Conservation (phyloP, 495 filamentous ascomycete genomes). For the Aspergillus ellipticus region DNA sequence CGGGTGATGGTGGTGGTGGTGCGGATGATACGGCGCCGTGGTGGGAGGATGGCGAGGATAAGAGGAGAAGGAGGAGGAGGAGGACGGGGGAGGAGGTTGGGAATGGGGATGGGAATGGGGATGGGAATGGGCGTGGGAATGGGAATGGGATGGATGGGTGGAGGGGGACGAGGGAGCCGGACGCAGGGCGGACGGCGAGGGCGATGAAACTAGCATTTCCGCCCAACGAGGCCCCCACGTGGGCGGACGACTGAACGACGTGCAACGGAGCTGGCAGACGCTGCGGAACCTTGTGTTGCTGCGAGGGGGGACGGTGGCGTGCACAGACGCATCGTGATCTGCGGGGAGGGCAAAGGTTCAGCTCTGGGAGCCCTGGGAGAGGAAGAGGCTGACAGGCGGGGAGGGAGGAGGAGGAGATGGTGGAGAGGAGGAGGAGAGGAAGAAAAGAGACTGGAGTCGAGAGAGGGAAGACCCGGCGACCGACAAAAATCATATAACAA, state of each 20-base stretch:
- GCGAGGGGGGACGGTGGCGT: constrained; percentile 11
- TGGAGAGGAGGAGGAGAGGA: constrained; percentile 1
- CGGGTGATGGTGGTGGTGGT: constrained; percentile 3
- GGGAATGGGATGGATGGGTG: constrained; percentile 20
- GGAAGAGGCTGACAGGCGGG: neutral
- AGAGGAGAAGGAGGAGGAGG: constrained; percentile 23
- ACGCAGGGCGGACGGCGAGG: constrained; percentile 42
- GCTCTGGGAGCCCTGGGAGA: constrained; percentile 9
- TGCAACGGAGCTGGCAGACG: constrained; percentile 26
- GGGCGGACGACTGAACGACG: constrained; percentile 43
- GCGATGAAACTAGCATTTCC: constrained; percentile 48
- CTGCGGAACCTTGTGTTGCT: constrained; percentile 32
- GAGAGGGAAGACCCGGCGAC: neutral
- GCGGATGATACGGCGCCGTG: constrained; percentile 12
- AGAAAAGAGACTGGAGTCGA: constrained; percentile 1
- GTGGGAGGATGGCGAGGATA: constrained; percentile 13
- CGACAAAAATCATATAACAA: constrained; percentile 6
- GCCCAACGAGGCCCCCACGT: constrained; percentile 41
- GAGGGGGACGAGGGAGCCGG: constrained; percentile 26
- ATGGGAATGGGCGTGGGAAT: constrained; percentile 24
- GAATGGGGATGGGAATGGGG: constrained; percentile 12
- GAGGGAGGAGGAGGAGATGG: neutral
- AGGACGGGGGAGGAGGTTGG: constrained; percentile 7
- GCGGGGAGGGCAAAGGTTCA: constrained; percentile 6
- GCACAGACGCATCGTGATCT: constrained; percentile 27